Conservation (phyloP, 306 rosid genomes). For the Cicer bijugum region DNA sequence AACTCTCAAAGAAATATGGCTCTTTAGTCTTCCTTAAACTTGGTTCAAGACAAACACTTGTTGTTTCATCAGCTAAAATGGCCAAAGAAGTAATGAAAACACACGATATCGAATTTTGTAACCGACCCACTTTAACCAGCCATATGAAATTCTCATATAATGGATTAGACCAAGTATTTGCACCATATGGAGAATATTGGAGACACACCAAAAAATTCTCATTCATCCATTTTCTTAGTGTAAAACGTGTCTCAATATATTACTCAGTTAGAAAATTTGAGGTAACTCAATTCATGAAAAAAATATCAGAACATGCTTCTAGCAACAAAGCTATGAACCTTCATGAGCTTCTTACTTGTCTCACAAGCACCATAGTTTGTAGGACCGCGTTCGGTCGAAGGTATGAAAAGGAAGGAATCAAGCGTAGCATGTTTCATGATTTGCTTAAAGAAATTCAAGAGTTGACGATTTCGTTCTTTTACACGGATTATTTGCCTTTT, state of each 20-base stretch:
- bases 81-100: conserved; percentile 34
- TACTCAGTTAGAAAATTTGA: conserved; percentile 18
- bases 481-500: conserved; percentile 30
- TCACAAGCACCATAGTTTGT: not conserved
- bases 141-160: conserved; percentile 34
- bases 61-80: conserved; percentile 41
- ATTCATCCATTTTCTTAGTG: conserved; percentile 21
- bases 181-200: conserved; percentile 34
- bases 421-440: conserved; percentile 30
- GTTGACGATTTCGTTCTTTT: not conserved
- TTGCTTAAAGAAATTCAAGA: conserved; percentile 4
- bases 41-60: conserved; percentile 32
- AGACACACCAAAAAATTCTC: conserved; percentile 39
- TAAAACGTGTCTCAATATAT: conserved; percentile 20
- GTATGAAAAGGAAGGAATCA: conserved; percentile 33
- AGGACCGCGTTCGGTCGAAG: conserved; percentile 24
- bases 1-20: conserved; percentile 43
- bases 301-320: not conserved
- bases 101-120: conserved; percentile 29
- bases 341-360: not conserved
- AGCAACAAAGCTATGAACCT: not conserved
- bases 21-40: conserved; percentile 38
- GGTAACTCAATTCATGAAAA: conserved; percentile 14
- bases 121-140: conserved; percentile 1
- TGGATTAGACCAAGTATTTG: conserved; percentile 30